These are phyloP conservation scores for Eimeria maxima DNA, from an alignment of 169 alveolate species.

Conservation along the genomic window DNA sequence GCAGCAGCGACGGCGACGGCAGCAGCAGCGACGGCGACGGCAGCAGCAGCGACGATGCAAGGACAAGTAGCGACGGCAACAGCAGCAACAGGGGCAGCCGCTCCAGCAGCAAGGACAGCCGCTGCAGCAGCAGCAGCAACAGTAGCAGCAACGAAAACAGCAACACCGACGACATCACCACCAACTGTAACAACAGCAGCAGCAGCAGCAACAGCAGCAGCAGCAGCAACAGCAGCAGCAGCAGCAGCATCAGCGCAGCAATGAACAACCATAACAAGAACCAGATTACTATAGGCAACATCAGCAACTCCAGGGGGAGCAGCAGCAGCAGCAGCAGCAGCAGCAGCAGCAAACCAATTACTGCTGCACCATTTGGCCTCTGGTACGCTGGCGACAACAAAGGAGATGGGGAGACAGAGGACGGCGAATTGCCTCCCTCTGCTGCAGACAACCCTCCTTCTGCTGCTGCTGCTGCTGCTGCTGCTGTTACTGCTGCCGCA, in stretches of 20 bases:
- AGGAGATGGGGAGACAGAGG: conserved; percentile 57
- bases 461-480: no score
- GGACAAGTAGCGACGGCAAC: not conserved
- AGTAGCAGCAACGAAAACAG: not conserved
- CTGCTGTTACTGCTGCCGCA: no score
- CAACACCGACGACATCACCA: not conserved
- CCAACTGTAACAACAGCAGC: not conserved
- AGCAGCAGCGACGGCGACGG: not conserved
- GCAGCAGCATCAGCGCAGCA: not conserved
- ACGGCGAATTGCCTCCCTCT: conserved; percentile 20
- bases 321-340: no score
- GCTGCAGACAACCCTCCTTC: not conserved
- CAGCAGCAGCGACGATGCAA: conserved; percentile 4
- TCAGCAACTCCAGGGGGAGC: not conserved
- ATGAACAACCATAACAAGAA: not conserved
- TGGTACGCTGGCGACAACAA: not conserved
- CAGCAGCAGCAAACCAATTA: not conserved
- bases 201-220: not conserved
- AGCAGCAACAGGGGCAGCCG: not conserved
- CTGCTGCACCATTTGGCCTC: not conserved
- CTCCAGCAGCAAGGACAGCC: no score
- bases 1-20: not conserved
- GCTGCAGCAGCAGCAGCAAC: not conserved
- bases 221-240: conserved; percentile 1
- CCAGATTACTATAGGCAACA: not conserved